These are phyloP conservation scores for Scytalidium lignicola DNA, from an alignment of 2,329 filamentous ascomycete genomes.

Conservation along the genomic window DNA sequence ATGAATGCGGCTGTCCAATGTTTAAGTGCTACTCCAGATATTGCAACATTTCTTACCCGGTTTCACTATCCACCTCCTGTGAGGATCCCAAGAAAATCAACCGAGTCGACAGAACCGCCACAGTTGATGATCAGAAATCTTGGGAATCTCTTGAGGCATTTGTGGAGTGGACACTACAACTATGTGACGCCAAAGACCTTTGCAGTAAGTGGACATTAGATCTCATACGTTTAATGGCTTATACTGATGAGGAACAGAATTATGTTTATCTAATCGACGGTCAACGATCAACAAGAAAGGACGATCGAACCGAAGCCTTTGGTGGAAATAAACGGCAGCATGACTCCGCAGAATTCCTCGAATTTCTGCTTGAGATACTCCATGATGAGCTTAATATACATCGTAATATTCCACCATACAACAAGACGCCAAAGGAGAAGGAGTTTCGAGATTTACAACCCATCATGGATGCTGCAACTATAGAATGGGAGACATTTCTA, in stretches of 20 bases:
- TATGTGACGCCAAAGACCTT: slow-evolving; percentile 48
- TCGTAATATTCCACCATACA: slow-evolving; percentile 47
- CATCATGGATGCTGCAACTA: slow-evolving; percentile 10
- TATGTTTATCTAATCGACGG: slow-evolving; percentile 63
- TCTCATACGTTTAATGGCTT: slow-evolving; percentile 17
- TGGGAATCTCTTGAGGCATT: slow-evolving; percentile 47
- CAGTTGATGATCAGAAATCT: slow-evolving; percentile 57
- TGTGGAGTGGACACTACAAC: slow-evolving; percentile 27
- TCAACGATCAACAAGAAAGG: slow-evolving; percentile 36
- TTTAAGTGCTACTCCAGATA: slow-evolving; percentile 65
- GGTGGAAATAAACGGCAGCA: slow-evolving; percentile 69
- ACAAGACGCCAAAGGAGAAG: slow-evolving; percentile 41
- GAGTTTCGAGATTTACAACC: slow-evolving; percentile 45
- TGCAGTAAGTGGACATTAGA: slow-evolving; percentile 41
- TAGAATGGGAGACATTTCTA: slow-evolving; percentile 2
- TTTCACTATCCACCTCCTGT: slow-evolving; percentile 53
- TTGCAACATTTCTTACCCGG: slow-evolving; percentile 61
- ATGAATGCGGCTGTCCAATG: slow-evolving; percentile 89
- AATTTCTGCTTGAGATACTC: slow-evolving; percentile 74
- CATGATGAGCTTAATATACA: slow-evolving; percentile 79
- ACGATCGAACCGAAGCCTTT: slow-evolving; percentile 52
- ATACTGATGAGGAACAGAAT: slow-evolving; percentile 40
- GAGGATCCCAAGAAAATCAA: slow-evolving; percentile 61
- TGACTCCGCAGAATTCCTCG: slow-evolving; percentile 86
- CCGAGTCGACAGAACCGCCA: slow-evolving; percentile 46